Evolutionary conservation across 192 early-diverging fungal genomes (phyloP), one percentile per base, ranked within the genome.

Genomic region (Backusella australiensis): DNA sequence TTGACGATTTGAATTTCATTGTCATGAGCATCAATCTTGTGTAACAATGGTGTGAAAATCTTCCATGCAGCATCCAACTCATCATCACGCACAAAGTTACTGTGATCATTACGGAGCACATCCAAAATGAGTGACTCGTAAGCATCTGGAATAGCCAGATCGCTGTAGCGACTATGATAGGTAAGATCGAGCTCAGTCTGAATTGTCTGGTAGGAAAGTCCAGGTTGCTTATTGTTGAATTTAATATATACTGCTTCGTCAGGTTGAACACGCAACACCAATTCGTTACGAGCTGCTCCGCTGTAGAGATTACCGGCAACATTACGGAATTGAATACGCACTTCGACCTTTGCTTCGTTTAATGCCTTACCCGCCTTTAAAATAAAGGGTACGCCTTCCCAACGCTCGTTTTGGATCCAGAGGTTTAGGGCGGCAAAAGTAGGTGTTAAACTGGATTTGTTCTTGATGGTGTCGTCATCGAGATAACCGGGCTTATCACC

Each of bases 21-120:
- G 8, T 80, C 56, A 66, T 83, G 81, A 12, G 69, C 44, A 75
- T 97, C 95, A 79, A 98, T 95, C 75, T 92, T 82, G 87, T 98
- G 96, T 74, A 99, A 83, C 38, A 98, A 85, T 4, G 98, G 98
- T 0, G 98, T 99, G 79, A 99, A 98, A 66, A 99, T 96, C 82
- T 94, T 93, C 98, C 98, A 99, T 4, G 98, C 96, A 73, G 92
- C 95, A 78, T 96, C 96, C 32, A 99, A 85, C 86, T 97, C 95
- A 83, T 96, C 94, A 80, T 91, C 88, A 56, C 94, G 89, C 53
- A 98, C 94, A 92, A 99, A 97, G 88, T 98, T 97, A 72, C 92
- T 92, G 80, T 98, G 95, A 77, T 98, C 97, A 52, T 95, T 95
- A 66, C 92, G 92, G 26, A 99, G 81, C 6, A 93, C 92, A 76